Percentiles rank a stretch among this genome's conserved stretches.
These are phyloP conservation scores for Austroboletus festivus DNA, from an alignment of 768 basidiomycete genomes.

Conservation along the genomic window DNA sequence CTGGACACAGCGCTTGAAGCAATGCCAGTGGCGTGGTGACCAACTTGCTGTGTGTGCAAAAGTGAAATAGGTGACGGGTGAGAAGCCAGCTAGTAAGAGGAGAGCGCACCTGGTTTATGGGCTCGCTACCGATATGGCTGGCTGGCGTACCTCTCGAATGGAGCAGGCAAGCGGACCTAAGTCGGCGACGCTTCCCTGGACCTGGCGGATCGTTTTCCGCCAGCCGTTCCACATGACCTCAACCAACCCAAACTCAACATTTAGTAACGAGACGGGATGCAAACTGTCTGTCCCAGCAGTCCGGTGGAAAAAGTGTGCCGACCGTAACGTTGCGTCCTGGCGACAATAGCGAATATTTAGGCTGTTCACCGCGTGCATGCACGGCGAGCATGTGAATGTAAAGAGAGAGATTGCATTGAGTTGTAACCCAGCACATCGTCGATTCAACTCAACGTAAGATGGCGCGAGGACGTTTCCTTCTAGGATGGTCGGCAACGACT, in stretches of 20 bases:
- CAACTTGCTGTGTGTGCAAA: slow-evolving; percentile 1
- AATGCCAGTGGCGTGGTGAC: background rate
- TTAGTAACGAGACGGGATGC: slow-evolving; percentile 1
- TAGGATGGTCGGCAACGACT: background rate
- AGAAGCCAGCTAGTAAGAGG: too few relatives aligned
- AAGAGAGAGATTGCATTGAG: background rate
- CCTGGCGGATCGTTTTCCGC: slow-evolving; percentile 11
- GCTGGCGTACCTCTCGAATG: slow-evolving; percentile 4
- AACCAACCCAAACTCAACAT: slow-evolving; percentile 5
- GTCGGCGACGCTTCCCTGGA: slow-evolving; percentile 10
- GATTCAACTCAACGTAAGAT: background rate
- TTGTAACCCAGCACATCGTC: background rate
- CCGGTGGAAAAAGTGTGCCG: background rate
- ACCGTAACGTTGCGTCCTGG: background rate
- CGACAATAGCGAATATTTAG: too few relatives aligned
- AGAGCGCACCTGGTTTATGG: slow-evolving; percentile 1
- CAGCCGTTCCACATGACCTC: background rate
- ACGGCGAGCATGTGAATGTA: background rate
- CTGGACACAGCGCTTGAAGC: slow-evolving; percentile 8
- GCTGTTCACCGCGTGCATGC: background rate
- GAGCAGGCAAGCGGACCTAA: slow-evolving; percentile 4
- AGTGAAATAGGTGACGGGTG: too few relatives aligned
- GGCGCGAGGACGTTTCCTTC: background rate
- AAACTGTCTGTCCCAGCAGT: background rate
- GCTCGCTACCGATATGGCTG: slow-evolving; percentile 2